phyloP scores from a whole-genome alignment of 441 rosid genomes.

The Jatropha multifida region DNA sequence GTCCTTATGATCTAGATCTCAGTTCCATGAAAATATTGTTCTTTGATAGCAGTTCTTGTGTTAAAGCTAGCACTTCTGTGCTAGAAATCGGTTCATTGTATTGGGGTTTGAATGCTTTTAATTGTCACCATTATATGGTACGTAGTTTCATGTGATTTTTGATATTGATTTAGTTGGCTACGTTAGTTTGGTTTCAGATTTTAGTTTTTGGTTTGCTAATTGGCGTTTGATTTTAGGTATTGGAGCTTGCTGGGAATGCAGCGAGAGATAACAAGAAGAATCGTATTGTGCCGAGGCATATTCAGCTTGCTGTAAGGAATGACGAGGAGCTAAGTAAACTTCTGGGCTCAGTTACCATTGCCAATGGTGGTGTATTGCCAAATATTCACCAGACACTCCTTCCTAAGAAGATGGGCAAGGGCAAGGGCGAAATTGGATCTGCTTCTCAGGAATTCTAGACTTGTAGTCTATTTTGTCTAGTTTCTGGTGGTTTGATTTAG shows the following conservation, averaged over 20 bases:
- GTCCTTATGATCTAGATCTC: neutral
- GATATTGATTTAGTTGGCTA: too few species aligned
- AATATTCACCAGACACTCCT: constrained; percentile 70
- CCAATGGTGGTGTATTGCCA: constrained; percentile 81
- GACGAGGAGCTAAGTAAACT: constrained; percentile 80
- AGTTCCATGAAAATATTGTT: too few species aligned
- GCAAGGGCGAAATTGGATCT: constrained; percentile 72
- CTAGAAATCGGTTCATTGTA: neutral
- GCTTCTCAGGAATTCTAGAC: constrained; percentile 73
- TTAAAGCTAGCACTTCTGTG: neutral
- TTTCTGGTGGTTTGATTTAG: neutral
- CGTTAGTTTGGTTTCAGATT: neutral
- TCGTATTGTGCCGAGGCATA: constrained; percentile 70
- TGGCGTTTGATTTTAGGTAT: constrained; percentile 36
- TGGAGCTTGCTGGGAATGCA: constrained; percentile 81
- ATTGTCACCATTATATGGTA: too few species aligned
- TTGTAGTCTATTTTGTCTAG: neutral
- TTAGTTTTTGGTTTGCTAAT: neutral
- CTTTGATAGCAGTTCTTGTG: neutral
- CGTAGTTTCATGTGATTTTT: too few species aligned
- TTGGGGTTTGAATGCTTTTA: neutral
- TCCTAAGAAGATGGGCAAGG: constrained; percentile 55
- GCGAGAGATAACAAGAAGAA: constrained; percentile 86
- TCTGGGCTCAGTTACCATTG: constrained; percentile 69
- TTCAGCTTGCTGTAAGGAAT: constrained; percentile 77